These are phyloP conservation scores for Beauveria varroae DNA, from an alignment of 2,329 filamentous ascomycete species.

Conservation along the genomic window DNA sequence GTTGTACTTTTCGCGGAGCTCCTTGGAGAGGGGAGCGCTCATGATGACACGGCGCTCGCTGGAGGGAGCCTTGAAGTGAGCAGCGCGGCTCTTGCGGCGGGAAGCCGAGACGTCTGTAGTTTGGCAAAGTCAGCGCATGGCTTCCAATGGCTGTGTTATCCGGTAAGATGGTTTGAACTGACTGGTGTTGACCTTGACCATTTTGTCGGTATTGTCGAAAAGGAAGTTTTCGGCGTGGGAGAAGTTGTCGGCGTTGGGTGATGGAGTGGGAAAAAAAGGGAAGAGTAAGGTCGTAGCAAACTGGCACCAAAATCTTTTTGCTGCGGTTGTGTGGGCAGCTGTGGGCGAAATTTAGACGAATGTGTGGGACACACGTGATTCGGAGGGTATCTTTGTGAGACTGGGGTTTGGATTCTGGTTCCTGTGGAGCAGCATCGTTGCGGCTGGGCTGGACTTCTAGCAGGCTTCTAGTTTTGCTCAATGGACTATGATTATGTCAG, in stretches of 20 bases:
- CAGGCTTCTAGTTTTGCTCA: too few relatives aligned
- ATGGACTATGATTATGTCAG: background rate
- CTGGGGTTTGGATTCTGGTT: background rate
- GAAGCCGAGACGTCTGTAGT: slow-evolving; percentile 59
- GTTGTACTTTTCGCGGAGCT: slow-evolving; percentile 98
- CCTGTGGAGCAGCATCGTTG: background rate
- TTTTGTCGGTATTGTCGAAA: slow-evolving; percentile 39
- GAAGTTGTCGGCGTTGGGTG: slow-evolving; percentile 24
- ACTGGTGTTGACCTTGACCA: slow-evolving; percentile 65
- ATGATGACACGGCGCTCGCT: slow-evolving; percentile 93
- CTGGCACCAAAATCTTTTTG: slow-evolving; percentile 2
- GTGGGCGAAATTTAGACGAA: slow-evolving; percentile 26
- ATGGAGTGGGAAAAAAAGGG: slow-evolving; percentile 12
- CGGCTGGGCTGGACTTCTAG: too few relatives aligned
- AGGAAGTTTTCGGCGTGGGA: slow-evolving; percentile 12
- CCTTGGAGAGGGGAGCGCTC: slow-evolving; percentile 92
- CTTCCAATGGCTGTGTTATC: background rate
- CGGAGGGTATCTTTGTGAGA: background rate
- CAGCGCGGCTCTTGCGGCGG: slow-evolving; percentile 97
- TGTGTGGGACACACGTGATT: slow-evolving; percentile 26
- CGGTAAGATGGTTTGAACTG: slow-evolving; percentile 22
- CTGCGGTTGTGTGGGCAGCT: slow-evolving; percentile 15
- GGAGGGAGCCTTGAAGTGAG: slow-evolving; percentile 93
- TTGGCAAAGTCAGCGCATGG: background rate
- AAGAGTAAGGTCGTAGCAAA: slow-evolving; percentile 4